phyloP scores from a whole-genome alignment of 306 rosid genomes.

The Cercis canadensis region DNA sequence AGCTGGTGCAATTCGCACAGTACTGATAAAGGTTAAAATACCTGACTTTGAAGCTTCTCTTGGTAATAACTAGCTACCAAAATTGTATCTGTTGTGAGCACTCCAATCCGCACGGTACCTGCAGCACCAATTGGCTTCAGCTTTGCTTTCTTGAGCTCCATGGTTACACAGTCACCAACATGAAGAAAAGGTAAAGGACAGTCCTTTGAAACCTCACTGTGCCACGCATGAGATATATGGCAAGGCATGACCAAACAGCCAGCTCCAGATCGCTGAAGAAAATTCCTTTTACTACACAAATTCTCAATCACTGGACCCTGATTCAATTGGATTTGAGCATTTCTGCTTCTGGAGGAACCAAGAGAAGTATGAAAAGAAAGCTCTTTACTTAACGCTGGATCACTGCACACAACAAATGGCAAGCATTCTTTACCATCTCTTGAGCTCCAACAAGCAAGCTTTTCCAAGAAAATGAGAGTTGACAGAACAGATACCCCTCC shows the following conservation, averaged over 20 bases:
- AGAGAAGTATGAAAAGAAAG: constrained; percentile 42
- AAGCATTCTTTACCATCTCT: constrained; percentile 66
- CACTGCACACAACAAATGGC: constrained; percentile 82
- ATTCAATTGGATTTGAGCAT: constrained; percentile 38
- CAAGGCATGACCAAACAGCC: constrained; percentile 70
- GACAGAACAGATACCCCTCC: constrained; percentile 81
- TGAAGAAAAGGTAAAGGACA: constrained; percentile 66
- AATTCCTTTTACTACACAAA: constrained; percentile 48
- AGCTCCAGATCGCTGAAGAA: constrained; percentile 70
- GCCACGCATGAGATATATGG: constrained; percentile 69
- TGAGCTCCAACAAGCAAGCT: constrained; percentile 75
- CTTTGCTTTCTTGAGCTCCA: constrained; percentile 62
- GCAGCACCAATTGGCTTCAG: constrained; percentile 66
- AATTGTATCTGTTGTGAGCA: constrained; percentile 52
- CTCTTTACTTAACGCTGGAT: constrained; percentile 57
- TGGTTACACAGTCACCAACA: constrained; percentile 69
- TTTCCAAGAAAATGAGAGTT: constrained; percentile 82
- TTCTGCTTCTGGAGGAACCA: constrained; percentile 35
- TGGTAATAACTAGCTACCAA: constrained; percentile 53
- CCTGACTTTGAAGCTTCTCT: constrained; percentile 67
- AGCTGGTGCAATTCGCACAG: background rate
- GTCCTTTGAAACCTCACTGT: constrained; percentile 56
- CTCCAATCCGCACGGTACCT: constrained; percentile 53
- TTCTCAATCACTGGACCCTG: constrained; percentile 49
- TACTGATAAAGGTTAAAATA: constrained; percentile 1